phyloP scores from a whole-genome alignment of 306 rosid species.

The Delonix regia region DNA sequence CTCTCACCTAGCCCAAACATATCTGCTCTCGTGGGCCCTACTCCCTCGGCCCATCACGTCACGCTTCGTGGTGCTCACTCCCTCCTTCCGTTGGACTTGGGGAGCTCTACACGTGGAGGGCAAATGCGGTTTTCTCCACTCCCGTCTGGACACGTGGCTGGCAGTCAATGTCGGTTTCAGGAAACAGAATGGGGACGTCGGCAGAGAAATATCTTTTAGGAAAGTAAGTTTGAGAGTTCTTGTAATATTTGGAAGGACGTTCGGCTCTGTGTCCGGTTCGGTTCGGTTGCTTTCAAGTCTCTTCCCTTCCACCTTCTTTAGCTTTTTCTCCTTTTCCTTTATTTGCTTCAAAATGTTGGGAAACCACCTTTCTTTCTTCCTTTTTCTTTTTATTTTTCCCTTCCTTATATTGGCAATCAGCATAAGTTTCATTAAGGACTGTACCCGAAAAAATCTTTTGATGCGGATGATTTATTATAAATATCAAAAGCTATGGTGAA shows the following conservation, averaged over 20 bases:
- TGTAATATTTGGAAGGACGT: not conserved
- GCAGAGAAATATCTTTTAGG: slow-evolving; percentile 7
- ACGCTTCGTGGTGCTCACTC: not conserved
- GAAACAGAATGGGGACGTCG: not conserved
- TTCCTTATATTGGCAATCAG: not conserved
- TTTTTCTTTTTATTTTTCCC: not conserved
- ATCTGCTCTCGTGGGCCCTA: not conserved
- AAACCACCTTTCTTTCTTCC: not conserved
- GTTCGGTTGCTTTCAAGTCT: not conserved
- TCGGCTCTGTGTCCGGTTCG: not conserved
- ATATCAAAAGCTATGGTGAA: too few relatives aligned
- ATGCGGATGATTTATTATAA: too few relatives aligned
- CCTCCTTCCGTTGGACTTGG: not conserved
- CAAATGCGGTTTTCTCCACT: not conserved
- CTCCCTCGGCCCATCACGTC: not conserved
- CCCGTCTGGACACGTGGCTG: not conserved
- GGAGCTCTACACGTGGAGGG: not conserved
- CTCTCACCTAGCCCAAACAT: not conserved
- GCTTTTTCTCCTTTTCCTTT: not conserved
- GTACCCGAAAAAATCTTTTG: too few relatives aligned
- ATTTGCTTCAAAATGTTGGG: not conserved
- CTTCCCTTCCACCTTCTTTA: too few relatives aligned
- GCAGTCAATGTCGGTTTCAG: not conserved
- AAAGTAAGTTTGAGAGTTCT: slow-evolving; percentile 9
- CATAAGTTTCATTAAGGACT: too few relatives aligned